Base-by-base conservation (phyloP, 2,329 filamentous ascomycete species). In the Polychaeton citri region DNA sequence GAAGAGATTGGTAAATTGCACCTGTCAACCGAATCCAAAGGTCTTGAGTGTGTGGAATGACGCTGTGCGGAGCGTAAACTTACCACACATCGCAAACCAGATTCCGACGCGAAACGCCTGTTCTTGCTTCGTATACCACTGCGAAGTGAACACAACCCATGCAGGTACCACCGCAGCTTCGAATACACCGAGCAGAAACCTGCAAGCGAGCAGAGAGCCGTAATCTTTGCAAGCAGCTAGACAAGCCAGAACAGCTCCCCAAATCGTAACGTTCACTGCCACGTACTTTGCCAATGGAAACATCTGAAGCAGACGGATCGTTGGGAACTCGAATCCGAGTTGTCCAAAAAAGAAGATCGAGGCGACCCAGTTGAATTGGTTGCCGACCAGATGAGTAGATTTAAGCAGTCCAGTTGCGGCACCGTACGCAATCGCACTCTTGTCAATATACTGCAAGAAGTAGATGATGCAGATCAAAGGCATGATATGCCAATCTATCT, bases 61-160 rank as follows among this genome's bases (percentile, higher is more conserved):
- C 13, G 21, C 21, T 13, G 21, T 13, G 8, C 21, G 8, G 21
- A 26, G 13, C 21, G 8, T 13, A 26, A 8, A 26, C 13, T 13
- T 26, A 19, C 51, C 58, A 42, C 55, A 55, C 30, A 53, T 52
- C 13, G 38, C 34, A 34, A 62, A 48, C 51, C 46, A 41, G 48
- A 50, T 16, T 33, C 50, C 38, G 3, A 55, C 49, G 0, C 55
- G 49, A 13, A 50, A 47, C 0, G 54, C 52, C 38, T 58, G 55
- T 36, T 60, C 54, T 16, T 52, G 43, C 6, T 47, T 47, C 13
- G 44, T 52, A 40, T 56, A 60, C 47, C 54, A 58, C 4, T 66
- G 70, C 1, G 63, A 64, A 0, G 68, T 72, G 36, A 74, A 60
- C 44, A 71, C 67, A 58, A 74, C 69, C 44, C 74, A 69, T 0